These are phyloP conservation scores for Gynandropsis gynandra DNA, from an alignment of 345 rosid genomes.

Conservation along the genomic window DNA sequence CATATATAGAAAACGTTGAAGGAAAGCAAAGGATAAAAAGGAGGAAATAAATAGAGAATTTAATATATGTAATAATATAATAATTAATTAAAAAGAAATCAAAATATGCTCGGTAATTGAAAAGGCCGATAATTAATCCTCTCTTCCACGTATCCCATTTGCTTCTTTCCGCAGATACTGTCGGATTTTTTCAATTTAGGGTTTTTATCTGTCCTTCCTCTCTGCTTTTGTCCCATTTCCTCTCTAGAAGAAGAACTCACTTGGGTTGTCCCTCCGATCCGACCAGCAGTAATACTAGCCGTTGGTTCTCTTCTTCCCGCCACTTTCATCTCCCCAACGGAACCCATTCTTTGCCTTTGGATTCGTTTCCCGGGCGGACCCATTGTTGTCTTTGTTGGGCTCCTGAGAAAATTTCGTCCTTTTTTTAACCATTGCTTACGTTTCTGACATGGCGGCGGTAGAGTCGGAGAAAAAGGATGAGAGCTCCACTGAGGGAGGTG, in stretches of 20 bases:
- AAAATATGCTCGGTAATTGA: slow-evolving; percentile 13
- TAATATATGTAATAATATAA: background rate
- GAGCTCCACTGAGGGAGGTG: slow-evolving; percentile 65
- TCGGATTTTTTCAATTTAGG: slow-evolving; percentile 41
- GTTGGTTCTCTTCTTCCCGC: slow-evolving; percentile 80
- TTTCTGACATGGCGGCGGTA: slow-evolving; percentile 38
- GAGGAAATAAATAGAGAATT: slow-evolving; percentile 7
- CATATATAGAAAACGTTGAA: slow-evolving; percentile 12
- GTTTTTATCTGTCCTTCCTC: slow-evolving; percentile 34
- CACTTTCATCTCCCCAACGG: slow-evolving; percentile 27
- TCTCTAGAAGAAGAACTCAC: slow-evolving; percentile 27
- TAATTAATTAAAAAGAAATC: background rate
- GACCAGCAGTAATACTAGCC: slow-evolving; percentile 29
- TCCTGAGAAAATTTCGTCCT: background rate
- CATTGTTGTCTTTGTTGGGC: background rate
- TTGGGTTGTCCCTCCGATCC: slow-evolving; percentile 33
- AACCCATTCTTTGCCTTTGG: slow-evolving; percentile 36
- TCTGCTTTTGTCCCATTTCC: slow-evolving; percentile 3
- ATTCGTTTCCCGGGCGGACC: slow-evolving; percentile 25
- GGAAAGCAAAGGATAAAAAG: slow-evolving; percentile 16
- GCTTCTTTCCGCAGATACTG: slow-evolving; percentile 25
- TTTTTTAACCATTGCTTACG: background rate
- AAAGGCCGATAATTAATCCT: slow-evolving; percentile 27
- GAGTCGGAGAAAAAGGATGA: slow-evolving; percentile 48
- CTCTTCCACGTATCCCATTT: slow-evolving; percentile 1